Conservation (phyloP, 139 green algal species). For the Marvania coccoides region DNA sequence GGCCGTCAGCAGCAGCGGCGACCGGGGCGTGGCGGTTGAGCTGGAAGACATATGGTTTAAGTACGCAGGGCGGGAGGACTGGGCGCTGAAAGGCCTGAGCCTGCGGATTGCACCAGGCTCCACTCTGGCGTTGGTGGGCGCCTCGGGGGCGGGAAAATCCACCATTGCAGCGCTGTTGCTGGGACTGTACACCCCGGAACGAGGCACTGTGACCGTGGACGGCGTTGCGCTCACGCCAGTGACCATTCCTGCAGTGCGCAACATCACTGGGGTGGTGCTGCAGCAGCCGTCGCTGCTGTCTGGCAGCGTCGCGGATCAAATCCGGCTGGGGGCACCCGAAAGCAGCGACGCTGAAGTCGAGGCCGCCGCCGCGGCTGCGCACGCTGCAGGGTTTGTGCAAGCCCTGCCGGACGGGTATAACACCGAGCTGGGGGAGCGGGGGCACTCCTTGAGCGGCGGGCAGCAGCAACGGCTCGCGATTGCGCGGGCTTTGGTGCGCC, state of each 20-base stretch:
- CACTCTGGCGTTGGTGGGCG: constrained; percentile 72
- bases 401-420: constrained; percentile 54
- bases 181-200: constrained; percentile 45
- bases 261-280: constrained; percentile 59
- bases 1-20: background rate
- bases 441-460: constrained; percentile 44
- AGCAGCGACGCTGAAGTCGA: constrained; percentile 20
- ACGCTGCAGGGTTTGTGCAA: constrained; percentile 68
- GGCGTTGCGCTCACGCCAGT: constrained; percentile 47
- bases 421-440: constrained; percentile 47
- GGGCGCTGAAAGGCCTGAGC: constrained; percentile 52
- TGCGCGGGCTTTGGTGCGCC: constrained; percentile 68
- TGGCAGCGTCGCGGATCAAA: constrained; percentile 79
- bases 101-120: constrained; percentile 55
- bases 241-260: constrained; percentile 53
- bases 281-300: constrained; percentile 81
- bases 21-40: constrained; percentile 27
- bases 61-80: constrained; percentile 45
- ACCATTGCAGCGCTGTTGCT: constrained; percentile 71
- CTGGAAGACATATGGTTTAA: constrained; percentile 60
- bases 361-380: constrained; percentile 31
- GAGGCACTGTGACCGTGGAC: constrained; percentile 60
- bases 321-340: constrained; percentile 46
- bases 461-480: constrained; percentile 72
- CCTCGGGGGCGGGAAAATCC: constrained; percentile 71